Conservation (phyloP, 345 rosid species). For the Brassica rapa region DNA sequence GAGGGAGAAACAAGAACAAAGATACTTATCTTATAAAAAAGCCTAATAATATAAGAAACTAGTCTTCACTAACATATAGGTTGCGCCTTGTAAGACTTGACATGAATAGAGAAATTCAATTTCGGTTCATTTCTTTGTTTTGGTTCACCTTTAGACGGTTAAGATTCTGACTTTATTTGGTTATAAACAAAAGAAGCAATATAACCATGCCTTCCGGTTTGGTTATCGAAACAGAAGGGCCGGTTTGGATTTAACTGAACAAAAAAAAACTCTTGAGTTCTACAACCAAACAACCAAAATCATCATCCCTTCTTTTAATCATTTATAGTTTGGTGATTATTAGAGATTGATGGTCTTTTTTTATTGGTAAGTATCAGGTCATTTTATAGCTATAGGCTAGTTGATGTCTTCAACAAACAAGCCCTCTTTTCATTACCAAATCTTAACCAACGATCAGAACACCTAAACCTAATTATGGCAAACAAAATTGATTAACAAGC, state of each 20-base stretch:
- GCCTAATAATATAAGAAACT: neutral
- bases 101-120: neutral
- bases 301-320: conserved; percentile 12
- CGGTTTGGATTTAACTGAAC: conserved; percentile 2
- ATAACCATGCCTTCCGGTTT: conserved; percentile 8
- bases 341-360: conserved; percentile 8
- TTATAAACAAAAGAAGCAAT: neutral
- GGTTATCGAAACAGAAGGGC: neutral
- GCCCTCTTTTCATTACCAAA: conserved; percentile 14
- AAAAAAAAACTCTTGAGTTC: neutral
- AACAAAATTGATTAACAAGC: conserved; percentile 14
- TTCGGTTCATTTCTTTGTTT: conserved; percentile 8
- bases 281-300: conserved; percentile 9
- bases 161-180: conserved; percentile 3
- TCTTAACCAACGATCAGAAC: conserved; percentile 23
- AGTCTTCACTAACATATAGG: conserved; percentile 5
- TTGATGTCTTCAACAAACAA: conserved; percentile 19
- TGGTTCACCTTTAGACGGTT: conserved; percentile 5
- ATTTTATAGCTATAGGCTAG: conserved; percentile 18
- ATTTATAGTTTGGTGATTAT: conserved; percentile 20
- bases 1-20: conserved; percentile 18
- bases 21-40: neutral
- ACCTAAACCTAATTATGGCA: conserved; percentile 37
- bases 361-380: conserved; percentile 5
- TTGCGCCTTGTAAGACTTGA: neutral